phyloP scores from a whole-genome alignment of 306 rosid species.

The Glycine latifolia region DNA sequence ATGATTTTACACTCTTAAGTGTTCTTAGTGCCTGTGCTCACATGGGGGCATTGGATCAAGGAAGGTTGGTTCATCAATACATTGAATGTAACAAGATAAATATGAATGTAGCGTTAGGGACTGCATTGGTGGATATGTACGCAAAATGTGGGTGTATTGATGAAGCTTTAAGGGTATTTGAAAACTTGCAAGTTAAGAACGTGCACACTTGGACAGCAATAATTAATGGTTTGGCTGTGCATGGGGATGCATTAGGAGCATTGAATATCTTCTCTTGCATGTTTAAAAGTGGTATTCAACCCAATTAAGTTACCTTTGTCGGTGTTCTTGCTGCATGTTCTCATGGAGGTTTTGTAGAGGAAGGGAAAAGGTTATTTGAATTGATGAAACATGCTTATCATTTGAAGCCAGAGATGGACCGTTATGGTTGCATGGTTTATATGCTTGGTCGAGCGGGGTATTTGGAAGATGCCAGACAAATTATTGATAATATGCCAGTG shows the following conservation, averaged over 20 bases:
- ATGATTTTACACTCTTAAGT: slow-evolving; percentile 45
- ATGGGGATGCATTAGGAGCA: slow-evolving; percentile 49
- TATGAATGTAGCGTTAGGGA: slow-evolving; percentile 44
- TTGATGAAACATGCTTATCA: slow-evolving; percentile 45
- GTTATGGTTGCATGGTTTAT: slow-evolving; percentile 65
- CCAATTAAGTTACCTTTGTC: slow-evolving; percentile 52
- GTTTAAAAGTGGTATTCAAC: slow-evolving; percentile 53
- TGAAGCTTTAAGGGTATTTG: slow-evolving; percentile 53
- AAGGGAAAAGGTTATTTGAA: slow-evolving; percentile 49
- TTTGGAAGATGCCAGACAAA: slow-evolving; percentile 54
- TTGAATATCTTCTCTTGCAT: slow-evolving; percentile 51
- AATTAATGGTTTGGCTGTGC: slow-evolving; percentile 53
- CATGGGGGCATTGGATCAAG: slow-evolving; percentile 56
- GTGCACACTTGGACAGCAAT: slow-evolving; percentile 57
- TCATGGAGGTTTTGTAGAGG: slow-evolving; percentile 57
- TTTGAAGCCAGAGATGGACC: slow-evolving; percentile 55
- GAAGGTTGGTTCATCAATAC: slow-evolving; percentile 49
- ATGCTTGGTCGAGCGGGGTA: slow-evolving; percentile 56
- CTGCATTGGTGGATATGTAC: slow-evolving; percentile 56
- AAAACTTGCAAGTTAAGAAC: slow-evolving; percentile 46
- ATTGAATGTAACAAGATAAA: slow-evolving; percentile 37
- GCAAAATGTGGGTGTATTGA: slow-evolving; percentile 56
- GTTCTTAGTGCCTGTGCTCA: slow-evolving; percentile 55
- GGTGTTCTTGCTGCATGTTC: slow-evolving; percentile 58
- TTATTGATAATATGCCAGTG: slow-evolving; percentile 59